Evolutionary conservation across 129 eudicot genomes (phyloP), one percentile per base, ranked within the genome.

Genomic region (Heracleum sosnowskyi): DNA sequence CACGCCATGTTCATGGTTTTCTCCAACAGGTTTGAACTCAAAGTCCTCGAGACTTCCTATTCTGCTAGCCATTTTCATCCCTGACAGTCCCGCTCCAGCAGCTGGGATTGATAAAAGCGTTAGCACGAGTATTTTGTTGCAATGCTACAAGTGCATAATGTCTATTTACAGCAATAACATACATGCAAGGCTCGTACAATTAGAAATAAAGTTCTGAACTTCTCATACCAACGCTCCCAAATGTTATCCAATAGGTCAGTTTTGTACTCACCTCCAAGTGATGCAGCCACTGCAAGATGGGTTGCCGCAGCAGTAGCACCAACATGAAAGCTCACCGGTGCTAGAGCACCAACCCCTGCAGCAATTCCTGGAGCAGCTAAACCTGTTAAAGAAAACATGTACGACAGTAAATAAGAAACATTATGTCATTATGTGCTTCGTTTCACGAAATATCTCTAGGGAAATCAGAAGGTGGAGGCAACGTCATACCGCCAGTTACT

Each of bases 301-400:
- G 97, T 97, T 1, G 99, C 96, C 36, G 99, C 99, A 76, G 94
- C 99, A 74, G 85, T 90, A 33, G 99, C 99, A 81, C 88, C 92
- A 60, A 97, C 97, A 79, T 96, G 97, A 85, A 79, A 96, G 87
- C 49, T 86, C 94, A 37, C 92, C 36, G 99, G 99, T 18, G 99
- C 96, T 84, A 96, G 78, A 70, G 99, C 99, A 89, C 97, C 73
- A 75, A 96, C 86, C 42, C 99, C 99, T 63, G 99, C 99, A 84
- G 99, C 99, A 78, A 96, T 96, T 74, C 97, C 99, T 78, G 99
- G 99, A 76, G 99, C 99, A 86, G 97, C 99, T 85, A 96, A 86
- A 47, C 99, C 97, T 96, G 89, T 86, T 84, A 26, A 72, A 49
- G 22, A 26, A 60, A 72, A 82, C 45, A 57, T 35, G 37, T 57